A percentile compares a stretch with the other conserved stretches of the same genome.
These are phyloP conservation scores for Aspergillus texensis DNA, from an alignment of 2,329 filamentous ascomycete genomes.

Conservation along the genomic window DNA sequence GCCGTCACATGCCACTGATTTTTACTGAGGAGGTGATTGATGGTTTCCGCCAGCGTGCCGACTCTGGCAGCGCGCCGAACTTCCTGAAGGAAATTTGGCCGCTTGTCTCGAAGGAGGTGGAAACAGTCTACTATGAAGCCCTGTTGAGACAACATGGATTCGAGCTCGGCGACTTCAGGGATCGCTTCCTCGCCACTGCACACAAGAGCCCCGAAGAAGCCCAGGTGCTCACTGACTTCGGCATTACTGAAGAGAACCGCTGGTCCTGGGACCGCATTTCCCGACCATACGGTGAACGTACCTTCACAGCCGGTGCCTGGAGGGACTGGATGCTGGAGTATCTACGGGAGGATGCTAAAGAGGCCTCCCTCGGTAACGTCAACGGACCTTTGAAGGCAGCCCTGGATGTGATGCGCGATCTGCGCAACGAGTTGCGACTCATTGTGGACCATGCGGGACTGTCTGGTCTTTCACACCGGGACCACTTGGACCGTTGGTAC, in stretches of 20 bases:
- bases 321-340: slow-evolving; percentile 6
- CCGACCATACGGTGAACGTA: not conserved
- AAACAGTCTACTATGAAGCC: not conserved
- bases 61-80: not conserved
- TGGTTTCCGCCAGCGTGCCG: not conserved
- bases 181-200: not conserved
- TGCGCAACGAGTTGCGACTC: slow-evolving; percentile 2
- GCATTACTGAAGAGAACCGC: not conserved
- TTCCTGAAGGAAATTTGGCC: not conserved
- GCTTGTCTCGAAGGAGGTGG: not conserved
- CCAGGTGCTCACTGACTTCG: not conserved
- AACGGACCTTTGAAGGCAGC: not conserved
- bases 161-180: not conserved
- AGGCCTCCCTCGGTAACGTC: not conserved
- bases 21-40: not conserved
- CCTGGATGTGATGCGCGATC: not conserved
- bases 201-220: not conserved
- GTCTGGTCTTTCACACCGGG: not conserved
- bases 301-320: slow-evolving; percentile 6
- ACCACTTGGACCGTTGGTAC: slow-evolving; percentile 8
- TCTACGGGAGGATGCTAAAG: slow-evolving; percentile 6
- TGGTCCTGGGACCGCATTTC: slow-evolving; percentile 1
- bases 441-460: not conserved
- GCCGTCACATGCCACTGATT: not conserved
- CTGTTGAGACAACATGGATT: not conserved